Evolutionary conservation across 1,139 yeast genomes (phyloP).

Genomic region (Diutina pseudorugosa): DNA sequence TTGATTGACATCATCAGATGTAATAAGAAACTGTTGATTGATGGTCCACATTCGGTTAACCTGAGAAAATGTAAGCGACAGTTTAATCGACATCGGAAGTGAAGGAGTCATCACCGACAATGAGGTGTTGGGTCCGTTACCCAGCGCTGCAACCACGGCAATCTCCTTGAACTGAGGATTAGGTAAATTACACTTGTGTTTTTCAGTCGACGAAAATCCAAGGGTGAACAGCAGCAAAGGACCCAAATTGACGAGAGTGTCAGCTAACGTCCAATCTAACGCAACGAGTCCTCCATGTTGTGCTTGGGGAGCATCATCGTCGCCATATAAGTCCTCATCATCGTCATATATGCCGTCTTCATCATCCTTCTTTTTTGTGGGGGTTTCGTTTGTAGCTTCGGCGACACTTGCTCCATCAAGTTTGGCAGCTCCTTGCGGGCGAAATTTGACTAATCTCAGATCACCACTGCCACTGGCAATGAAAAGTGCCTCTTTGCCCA

Average conservation of each 20-base stretch:
- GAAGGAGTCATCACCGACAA: slow-evolving; percentile 53
- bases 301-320: slow-evolving; percentile 6
- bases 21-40: slow-evolving; percentile 44
- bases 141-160: slow-evolving; percentile 62
- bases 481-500: slow-evolving; percentile 26
- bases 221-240: slow-evolving; percentile 62
- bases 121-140: slow-evolving; percentile 43
- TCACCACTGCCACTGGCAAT: slow-evolving; percentile 25
- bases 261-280: slow-evolving; percentile 13
- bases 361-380: slow-evolving; percentile 4
- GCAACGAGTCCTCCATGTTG: slow-evolving; percentile 10
- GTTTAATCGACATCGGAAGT: slow-evolving; percentile 51
- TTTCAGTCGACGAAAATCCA: slow-evolving; percentile 49
- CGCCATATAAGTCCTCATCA: slow-evolving; percentile 19
- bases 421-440: slow-evolving; percentile 13
- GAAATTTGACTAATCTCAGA: slow-evolving; percentile 22
- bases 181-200: slow-evolving; percentile 44
- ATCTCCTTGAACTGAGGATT: slow-evolving; percentile 58
- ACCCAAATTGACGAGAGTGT: slow-evolving; percentile 54
- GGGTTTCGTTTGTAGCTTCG: background rate
- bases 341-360: slow-evolving; percentile 12
- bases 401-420: background rate
- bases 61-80: slow-evolving; percentile 65
- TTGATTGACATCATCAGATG: slow-evolving; percentile 53
- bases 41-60: slow-evolving; percentile 69